Evolutionary conservation across 129 eudicot species (phyloP).

Genomic region (Sambucus nigra): DNA sequence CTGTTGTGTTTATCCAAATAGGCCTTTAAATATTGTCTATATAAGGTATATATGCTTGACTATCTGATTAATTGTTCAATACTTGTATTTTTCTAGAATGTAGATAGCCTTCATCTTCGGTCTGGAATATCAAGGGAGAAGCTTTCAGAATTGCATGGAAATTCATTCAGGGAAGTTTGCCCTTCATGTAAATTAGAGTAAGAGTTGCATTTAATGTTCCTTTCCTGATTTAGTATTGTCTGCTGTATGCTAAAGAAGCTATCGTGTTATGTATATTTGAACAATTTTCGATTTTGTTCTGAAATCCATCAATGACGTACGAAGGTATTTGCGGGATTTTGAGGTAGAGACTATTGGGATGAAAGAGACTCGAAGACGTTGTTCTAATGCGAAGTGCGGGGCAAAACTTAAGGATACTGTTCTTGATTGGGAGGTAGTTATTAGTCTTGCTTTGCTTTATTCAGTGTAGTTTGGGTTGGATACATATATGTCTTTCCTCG

Average conservation of each 20-base stretch:
- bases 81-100: slow-evolving; percentile 39
- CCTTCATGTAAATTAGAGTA: slow-evolving; percentile 74
- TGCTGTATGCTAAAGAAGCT: background rate
- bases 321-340: slow-evolving; percentile 52
- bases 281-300: background rate
- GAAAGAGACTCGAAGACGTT: slow-evolving; percentile 54
- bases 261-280: slow-evolving; percentile 7
- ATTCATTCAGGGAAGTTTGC: slow-evolving; percentile 80
- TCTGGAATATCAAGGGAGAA: slow-evolving; percentile 81
- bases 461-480: background rate
- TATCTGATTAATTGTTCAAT: slow-evolving; percentile 5
- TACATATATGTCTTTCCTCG: no score
- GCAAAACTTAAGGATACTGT: slow-evolving; percentile 52
- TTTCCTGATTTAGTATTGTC: background rate
- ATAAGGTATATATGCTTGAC: background rate
- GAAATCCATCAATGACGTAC: background rate
- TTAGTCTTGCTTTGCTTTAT: background rate
- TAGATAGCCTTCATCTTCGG: slow-evolving; percentile 88
- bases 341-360: slow-evolving; percentile 63
- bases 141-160: slow-evolving; percentile 83
- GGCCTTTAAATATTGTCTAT: background rate
- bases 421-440: slow-evolving; percentile 74
- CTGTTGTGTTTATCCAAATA: background rate
- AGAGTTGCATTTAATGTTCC: background rate
- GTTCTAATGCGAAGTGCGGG: slow-evolving; percentile 37